These are phyloP conservation scores for Amanita inopinata DNA, from an alignment of 768 basidiomycete genomes.

Conservation along the genomic window DNA sequence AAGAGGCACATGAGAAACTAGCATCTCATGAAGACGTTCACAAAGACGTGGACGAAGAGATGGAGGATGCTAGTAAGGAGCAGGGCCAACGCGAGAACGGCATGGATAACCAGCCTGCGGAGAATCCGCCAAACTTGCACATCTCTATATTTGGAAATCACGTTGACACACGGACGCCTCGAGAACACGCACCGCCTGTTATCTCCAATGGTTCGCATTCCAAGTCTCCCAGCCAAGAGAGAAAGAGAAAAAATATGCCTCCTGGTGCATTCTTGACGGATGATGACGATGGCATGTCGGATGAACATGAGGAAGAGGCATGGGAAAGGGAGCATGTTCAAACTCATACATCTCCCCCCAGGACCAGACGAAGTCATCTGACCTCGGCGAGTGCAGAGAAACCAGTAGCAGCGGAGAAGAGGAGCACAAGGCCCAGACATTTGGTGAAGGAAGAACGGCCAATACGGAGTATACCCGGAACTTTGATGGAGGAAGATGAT, in stretches of 20 bases:
- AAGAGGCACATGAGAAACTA: neutral
- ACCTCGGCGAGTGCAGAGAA: conserved; percentile 3
- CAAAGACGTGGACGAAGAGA: conserved; percentile 15
- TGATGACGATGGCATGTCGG: conserved; percentile 22
- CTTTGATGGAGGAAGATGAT: conserved; percentile 14
- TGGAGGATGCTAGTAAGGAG: conserved; percentile 13
- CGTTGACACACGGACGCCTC: conserved; percentile 11
- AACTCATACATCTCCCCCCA: neutral
- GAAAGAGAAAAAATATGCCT: conserved; percentile 21
- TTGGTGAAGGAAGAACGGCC: conserved; percentile 6
- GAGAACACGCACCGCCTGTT: neutral
- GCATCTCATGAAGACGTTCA: conserved; percentile 6
- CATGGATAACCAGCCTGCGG: conserved; percentile 12
- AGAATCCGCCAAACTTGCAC: conserved; percentile 10
- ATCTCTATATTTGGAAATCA: conserved; percentile 18
- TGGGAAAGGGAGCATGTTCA: conserved; percentile 13
- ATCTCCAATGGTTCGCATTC: conserved; percentile 13
- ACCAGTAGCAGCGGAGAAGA: conserved; percentile 6
- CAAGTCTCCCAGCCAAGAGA: conserved; percentile 13
- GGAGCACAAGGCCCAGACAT: conserved; percentile 7
- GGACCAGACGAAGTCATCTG: neutral
- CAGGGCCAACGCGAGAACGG: conserved; percentile 13
- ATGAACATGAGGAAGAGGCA: conserved; percentile 20
- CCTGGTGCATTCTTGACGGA: conserved; percentile 41
- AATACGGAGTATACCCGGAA: conserved; percentile 4